These are phyloP conservation scores for Porphyridium purpureum DNA, from an alignment of 23 red algal species.

Conservation along the genomic window DNA sequence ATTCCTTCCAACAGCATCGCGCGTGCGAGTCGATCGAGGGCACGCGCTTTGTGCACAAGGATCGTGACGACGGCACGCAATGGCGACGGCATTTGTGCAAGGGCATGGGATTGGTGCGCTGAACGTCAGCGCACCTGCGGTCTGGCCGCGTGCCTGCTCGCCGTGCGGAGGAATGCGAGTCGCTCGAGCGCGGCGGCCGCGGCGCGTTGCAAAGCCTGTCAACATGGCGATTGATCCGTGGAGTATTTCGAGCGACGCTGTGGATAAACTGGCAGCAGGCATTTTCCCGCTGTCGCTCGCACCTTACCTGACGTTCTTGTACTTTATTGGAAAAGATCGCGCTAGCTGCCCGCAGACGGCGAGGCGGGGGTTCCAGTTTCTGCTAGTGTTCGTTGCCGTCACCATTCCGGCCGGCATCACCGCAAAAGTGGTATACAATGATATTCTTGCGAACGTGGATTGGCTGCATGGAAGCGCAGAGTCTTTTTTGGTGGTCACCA, in stretches of 20 bases:
- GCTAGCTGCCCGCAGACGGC: conserved; percentile 16
- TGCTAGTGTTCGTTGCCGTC: conserved; percentile 72
- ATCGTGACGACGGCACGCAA: conserved; percentile 5
- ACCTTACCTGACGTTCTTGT: conserved; percentile 63
- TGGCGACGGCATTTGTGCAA: background rate
- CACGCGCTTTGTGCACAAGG: background rate
- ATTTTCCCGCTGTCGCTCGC: conserved; percentile 49
- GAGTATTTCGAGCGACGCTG: conserved; percentile 28
- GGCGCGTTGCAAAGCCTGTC: background rate
- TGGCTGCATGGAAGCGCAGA: conserved; percentile 80
- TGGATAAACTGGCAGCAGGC: conserved; percentile 32
- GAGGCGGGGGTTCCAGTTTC: conserved; percentile 60
- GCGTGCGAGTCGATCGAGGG: too few relatives aligned
- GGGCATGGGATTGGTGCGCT: background rate
- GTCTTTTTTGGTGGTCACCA: conserved; percentile 66
- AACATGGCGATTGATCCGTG: conserved; percentile 21
- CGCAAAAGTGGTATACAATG: conserved; percentile 40
- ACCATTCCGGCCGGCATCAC: conserved; percentile 77
- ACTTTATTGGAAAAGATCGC: conserved; percentile 17
- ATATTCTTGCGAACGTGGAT: conserved; percentile 84
- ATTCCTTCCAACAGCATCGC: too few relatives aligned
- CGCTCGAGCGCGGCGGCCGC: background rate
- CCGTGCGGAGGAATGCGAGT: background rate
- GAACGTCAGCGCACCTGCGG: background rate
- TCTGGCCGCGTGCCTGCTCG: background rate